Conservation (phyloP, 306 rosid genomes). For the Amphicarpaea edgeworthii region DNA sequence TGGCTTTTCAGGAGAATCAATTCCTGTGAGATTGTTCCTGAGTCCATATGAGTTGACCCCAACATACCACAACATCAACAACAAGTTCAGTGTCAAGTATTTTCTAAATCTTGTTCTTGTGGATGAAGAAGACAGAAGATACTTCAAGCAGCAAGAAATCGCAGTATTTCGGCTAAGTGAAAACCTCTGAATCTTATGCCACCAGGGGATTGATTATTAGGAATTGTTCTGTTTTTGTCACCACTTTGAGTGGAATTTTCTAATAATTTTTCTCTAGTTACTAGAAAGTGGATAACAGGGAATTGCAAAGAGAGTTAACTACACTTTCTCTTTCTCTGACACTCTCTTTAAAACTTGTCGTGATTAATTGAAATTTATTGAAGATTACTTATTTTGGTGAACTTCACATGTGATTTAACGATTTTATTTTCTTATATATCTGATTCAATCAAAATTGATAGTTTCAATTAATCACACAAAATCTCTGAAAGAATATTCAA, state of each 20-base stretch:
- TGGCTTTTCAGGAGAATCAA: slow-evolving; percentile 70
- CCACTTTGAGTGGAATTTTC: slow-evolving; percentile 4
- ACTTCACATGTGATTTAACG: no score
- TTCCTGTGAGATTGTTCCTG: slow-evolving; percentile 82
- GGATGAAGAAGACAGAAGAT: slow-evolving; percentile 83
- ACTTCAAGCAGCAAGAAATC: slow-evolving; percentile 88
- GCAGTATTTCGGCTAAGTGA: slow-evolving; percentile 63
- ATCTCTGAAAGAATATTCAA: no score
- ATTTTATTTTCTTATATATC: no score
- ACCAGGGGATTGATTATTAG: background rate
- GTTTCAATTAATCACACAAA: no score
- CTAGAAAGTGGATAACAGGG: background rate
- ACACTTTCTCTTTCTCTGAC: no score
- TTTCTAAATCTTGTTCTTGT: slow-evolving; percentile 83
- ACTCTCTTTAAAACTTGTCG: no score
- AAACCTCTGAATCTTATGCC: background rate
- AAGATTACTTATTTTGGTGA: no score
- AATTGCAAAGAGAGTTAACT: no score
- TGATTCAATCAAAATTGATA: no score
- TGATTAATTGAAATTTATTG: no score
- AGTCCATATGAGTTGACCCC: slow-evolving; percentile 88
- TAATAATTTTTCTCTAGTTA: background rate
- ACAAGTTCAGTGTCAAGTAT: slow-evolving; percentile 85
- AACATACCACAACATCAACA: slow-evolving; percentile 77
- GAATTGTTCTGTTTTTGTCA: background rate